Evolutionary conservation across 306 rosid species (phyloP).

Genomic region (Inga oerstediana): DNA sequence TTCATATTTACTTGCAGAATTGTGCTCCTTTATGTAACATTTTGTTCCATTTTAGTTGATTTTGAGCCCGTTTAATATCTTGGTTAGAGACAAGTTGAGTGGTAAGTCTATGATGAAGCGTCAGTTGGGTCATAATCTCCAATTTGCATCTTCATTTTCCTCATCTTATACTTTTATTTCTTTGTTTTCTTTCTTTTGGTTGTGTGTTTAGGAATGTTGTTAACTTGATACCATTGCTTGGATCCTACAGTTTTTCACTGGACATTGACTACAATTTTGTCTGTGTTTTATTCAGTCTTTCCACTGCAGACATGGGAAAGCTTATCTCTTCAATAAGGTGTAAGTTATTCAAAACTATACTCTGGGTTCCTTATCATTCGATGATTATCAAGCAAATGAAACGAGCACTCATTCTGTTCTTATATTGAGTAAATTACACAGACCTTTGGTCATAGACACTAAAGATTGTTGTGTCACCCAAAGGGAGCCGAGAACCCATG

Average conservation of each 20-base stretch:
- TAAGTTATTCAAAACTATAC: conserved; percentile 64
- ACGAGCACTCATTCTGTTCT: conserved; percentile 17
- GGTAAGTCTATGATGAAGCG: not conserved
- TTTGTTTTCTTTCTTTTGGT: not conserved
- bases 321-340: conserved; percentile 97
- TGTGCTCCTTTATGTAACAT: not conserved
- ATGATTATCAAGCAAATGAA: conserved; percentile 10
- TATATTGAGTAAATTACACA: not conserved
- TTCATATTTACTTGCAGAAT: not conserved
- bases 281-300: conserved; percentile 76
- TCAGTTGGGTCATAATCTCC: not conserved
- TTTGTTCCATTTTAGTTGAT: not conserved
- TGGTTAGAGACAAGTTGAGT: not conserved
- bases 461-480: not conserved
- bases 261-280: conserved; percentile 51
- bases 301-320: conserved; percentile 87
- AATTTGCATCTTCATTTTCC: not conserved
- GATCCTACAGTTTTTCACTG: conserved; percentile 22
- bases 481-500: not conserved
- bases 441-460: conserved; percentile 11
- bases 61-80: not conserved
- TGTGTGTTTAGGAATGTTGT: not conserved
- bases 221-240: conserved; percentile 20
- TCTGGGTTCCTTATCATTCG: conserved; percentile 29
- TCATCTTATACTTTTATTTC: conserved; percentile 7